Conservation (phyloP, 2,329 filamentous ascomycete genomes). For the Aspergillus alliaceus region DNA sequence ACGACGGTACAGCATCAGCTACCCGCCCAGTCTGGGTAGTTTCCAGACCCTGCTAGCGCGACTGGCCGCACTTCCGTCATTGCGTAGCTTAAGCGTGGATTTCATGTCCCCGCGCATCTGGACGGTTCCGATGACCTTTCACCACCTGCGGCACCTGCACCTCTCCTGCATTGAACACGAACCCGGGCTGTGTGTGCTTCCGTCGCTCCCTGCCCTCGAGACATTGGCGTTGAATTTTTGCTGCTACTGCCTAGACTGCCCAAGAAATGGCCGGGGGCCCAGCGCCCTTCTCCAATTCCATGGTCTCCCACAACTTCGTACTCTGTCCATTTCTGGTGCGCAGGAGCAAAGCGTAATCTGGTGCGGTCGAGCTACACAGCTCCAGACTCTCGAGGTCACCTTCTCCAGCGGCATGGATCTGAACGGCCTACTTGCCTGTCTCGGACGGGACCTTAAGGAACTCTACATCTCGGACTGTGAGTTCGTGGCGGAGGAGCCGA, state of each 20-base stretch:
- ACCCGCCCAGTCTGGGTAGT: conserved; percentile 1
- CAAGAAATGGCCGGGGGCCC: background rate
- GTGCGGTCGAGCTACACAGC: background rate
- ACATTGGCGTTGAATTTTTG: conserved; percentile 7
- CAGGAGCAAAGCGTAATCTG: conserved; percentile 1
- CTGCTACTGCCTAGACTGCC: conserved; percentile 5
- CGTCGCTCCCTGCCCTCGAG: conserved; percentile 2
- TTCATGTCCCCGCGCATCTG: conserved; percentile 6
- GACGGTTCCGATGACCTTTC: conserved; percentile 5
- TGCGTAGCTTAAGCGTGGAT: conserved; percentile 2
- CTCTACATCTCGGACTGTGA: conserved; percentile 3
- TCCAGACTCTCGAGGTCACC: background rate
- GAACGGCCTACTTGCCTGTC: background rate
- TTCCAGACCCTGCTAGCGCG: conserved; percentile 1
- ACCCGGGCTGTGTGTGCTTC: conserved; percentile 2
- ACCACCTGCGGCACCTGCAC: background rate
- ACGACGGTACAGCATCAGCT: conserved; percentile 3
- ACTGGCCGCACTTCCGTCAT: conserved; percentile 3
- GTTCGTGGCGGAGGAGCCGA: background rate
- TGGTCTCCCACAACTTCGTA: background rate
- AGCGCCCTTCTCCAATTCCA: conserved; percentile 1
- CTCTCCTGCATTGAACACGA: conserved; percentile 7
- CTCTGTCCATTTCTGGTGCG: conserved; percentile 3
- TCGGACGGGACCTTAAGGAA: background rate
- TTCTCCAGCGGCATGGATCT: conserved; percentile 3